These are phyloP conservation scores for Chrysosphaeria jannelii DNA, from an alignment of 2,329 filamentous ascomycete species.

Conservation along the genomic window DNA sequence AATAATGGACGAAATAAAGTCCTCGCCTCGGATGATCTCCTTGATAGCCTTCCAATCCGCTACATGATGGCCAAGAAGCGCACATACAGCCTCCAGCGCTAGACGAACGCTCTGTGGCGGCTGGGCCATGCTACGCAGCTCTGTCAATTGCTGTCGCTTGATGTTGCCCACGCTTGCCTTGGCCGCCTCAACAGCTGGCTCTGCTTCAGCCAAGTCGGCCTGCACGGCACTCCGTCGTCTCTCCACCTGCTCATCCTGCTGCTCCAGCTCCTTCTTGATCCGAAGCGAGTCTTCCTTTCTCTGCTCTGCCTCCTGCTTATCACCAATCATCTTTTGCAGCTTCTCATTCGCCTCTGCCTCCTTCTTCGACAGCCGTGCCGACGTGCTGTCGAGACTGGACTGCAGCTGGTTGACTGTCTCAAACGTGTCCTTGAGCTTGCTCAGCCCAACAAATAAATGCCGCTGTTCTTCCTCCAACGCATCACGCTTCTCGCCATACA, in stretches of 20 bases:
- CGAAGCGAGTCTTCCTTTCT: constrained; percentile 67
- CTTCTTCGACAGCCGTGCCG: constrained; percentile 74
- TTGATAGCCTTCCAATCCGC: constrained; percentile 75
- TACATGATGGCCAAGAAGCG: constrained; percentile 68
- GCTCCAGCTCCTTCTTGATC: constrained; percentile 61
- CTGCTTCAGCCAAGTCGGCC: constrained; percentile 63
- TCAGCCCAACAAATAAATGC: constrained; percentile 89
- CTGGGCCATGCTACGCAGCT: constrained; percentile 90
- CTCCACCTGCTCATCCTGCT: constrained; percentile 70
- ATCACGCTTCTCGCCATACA: constrained; percentile 95
- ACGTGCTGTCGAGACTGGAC: constrained; percentile 77
- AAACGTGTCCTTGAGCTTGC: constrained; percentile 88
- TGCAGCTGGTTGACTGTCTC: constrained; percentile 88
- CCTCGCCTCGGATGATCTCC: constrained; percentile 63
- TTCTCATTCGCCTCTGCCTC: constrained; percentile 93
- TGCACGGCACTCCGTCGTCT: constrained; percentile 58
- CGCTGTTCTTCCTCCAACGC: constrained; percentile 96
- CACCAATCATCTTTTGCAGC: constrained; percentile 83
- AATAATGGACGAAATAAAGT: constrained; percentile 94
- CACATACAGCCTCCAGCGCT: constrained; percentile 87
- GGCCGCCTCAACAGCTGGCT: constrained; percentile 76
- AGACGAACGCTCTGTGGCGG: constrained; percentile 75
- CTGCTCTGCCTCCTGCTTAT: constrained; percentile 82
- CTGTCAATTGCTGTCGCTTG: constrained; percentile 85
- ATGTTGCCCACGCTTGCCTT: constrained; percentile 96